phyloP scores from a whole-genome alignment of 2,329 filamentous ascomycete genomes.

The Coniochaeta sp. region DNA sequence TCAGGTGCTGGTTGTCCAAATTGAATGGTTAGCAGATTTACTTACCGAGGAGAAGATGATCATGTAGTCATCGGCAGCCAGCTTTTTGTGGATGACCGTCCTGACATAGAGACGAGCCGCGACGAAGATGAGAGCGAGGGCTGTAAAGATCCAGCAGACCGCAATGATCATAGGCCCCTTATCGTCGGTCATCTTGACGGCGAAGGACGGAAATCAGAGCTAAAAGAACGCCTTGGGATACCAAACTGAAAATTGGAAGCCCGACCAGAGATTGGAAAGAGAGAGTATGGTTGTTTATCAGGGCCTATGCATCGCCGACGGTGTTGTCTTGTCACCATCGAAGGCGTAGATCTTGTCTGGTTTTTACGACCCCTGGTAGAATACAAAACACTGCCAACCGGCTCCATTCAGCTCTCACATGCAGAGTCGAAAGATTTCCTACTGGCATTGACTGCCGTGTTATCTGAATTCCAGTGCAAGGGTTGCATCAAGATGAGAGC shows the following conservation, averaged over 20 bases:
- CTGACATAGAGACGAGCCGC: background rate
- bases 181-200: background rate
- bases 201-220: background rate
- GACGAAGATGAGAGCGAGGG: background rate
- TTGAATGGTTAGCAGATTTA: background rate
- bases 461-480: no score
- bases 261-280: background rate
- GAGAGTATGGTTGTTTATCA: background rate
- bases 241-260: background rate
- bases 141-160: background rate
- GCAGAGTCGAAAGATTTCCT: no score
- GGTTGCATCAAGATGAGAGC: no score
- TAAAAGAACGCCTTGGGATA: background rate
- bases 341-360: no score
- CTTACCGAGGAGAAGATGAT: background rate
- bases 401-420: no score
- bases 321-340: no score
- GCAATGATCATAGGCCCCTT: conserved; percentile 1
- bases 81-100: background rate
- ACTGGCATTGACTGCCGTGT: no score
- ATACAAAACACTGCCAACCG: no score
- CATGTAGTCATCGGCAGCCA: background rate
- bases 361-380: no score
- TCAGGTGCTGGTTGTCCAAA: no score
- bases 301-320: no score